A percentile compares a stretch with the other conserved stretches of the same genome.
These are phyloP conservation scores for Xylaria telfairii DNA, from an alignment of 495 filamentous ascomycete genomes.

Conservation along the genomic window DNA sequence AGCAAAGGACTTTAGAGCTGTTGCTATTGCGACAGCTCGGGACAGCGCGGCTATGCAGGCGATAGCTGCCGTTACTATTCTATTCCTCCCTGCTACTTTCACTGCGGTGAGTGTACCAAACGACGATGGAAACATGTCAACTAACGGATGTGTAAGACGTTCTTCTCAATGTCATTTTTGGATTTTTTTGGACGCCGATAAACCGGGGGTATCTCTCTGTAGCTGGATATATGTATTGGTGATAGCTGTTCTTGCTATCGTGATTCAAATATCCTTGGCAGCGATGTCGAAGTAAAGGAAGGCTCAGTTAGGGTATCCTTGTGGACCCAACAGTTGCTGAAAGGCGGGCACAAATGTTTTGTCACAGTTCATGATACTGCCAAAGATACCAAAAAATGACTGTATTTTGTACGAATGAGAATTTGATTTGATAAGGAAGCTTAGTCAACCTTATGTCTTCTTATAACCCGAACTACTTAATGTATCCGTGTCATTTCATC, in stretches of 20 bases:
- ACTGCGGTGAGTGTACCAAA: background rate
- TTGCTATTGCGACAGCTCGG: background rate
- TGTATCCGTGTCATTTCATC: too few species aligned
- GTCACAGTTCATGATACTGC: too few species aligned
- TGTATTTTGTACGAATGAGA: too few species aligned
- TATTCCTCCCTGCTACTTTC: slow-evolving; percentile 36
- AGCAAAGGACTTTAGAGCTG: background rate
- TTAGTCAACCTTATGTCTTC: too few species aligned
- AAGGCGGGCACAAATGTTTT: too few species aligned
- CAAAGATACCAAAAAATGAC: too few species aligned
- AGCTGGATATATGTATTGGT: background rate
- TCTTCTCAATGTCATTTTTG: background rate
- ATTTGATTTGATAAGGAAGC: too few species aligned
- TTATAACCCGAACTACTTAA: background rate
- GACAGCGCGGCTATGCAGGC: slow-evolving; percentile 42
- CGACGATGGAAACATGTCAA: background rate
- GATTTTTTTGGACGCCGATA: background rate
- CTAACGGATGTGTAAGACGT: background rate
- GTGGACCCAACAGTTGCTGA: too few species aligned
- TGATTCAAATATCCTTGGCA: background rate
- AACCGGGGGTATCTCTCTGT: background rate
- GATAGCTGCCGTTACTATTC: slow-evolving; percentile 31
- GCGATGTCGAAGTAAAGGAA: background rate
- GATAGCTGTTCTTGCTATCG: background rate
- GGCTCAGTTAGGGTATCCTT: too few species aligned